These are phyloP conservation scores for Apiospora sp. DNA, from an alignment of 2,329 filamentous ascomycete genomes.

Conservation along the genomic window DNA sequence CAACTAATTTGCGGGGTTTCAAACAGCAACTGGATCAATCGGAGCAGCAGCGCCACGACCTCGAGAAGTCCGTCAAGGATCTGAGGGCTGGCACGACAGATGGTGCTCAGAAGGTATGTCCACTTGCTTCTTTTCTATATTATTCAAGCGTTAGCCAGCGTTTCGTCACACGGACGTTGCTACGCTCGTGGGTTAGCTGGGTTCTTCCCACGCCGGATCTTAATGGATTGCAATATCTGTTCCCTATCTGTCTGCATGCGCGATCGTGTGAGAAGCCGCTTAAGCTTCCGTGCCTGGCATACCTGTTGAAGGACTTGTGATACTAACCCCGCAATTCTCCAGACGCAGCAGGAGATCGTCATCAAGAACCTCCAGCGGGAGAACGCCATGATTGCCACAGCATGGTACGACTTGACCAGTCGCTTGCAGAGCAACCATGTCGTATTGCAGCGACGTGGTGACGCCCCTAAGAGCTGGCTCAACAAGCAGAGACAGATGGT, in stretches of 20 bases:
- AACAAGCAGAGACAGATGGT: slow-evolving; percentile 81
- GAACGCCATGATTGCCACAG: slow-evolving; percentile 80
- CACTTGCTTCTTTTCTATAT: not conserved
- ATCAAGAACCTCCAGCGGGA: slow-evolving; percentile 79
- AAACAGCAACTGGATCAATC: slow-evolving; percentile 65
- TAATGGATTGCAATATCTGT: not conserved
- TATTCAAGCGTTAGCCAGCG: not conserved
- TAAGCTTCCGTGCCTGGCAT: slow-evolving; percentile 22
- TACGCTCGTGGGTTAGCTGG: not conserved
- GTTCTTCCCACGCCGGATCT: not conserved
- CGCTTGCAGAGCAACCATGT: slow-evolving; percentile 85
- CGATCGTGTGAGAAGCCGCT: slow-evolving; percentile 4
- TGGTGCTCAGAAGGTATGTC: slow-evolving; percentile 59
- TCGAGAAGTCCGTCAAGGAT: slow-evolving; percentile 63
- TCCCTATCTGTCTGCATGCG: not conserved
- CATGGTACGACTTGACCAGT: slow-evolving; percentile 84
- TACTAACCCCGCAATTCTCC: slow-evolving; percentile 25
- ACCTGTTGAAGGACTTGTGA: slow-evolving; percentile 23
- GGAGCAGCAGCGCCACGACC: slow-evolving; percentile 63
- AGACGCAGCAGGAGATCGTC: slow-evolving; percentile 61
- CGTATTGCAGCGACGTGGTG: slow-evolving; percentile 76
- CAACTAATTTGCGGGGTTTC: slow-evolving; percentile 26
- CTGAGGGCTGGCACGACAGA: slow-evolving; percentile 57
- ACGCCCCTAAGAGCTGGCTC: slow-evolving; percentile 82
- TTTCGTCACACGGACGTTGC: not conserved